phyloP scores from a whole-genome alignment of 2,329 filamentous ascomycete species.

The Leptographium radiaticola region DNA sequence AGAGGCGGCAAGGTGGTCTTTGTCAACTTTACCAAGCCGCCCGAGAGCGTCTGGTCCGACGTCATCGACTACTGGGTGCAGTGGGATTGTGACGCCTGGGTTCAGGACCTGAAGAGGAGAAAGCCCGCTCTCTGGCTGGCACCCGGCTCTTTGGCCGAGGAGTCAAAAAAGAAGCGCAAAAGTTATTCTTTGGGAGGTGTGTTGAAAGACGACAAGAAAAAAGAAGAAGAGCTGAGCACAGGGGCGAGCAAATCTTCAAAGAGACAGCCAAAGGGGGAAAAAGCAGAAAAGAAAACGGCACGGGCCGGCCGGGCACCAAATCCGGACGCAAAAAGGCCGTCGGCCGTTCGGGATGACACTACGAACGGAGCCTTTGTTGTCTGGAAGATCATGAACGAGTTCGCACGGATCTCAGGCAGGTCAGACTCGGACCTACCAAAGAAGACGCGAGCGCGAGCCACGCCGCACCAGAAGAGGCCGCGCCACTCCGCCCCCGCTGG shows the following conservation, averaged over 20 bases:
- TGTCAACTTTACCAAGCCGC: conserved; percentile 59
- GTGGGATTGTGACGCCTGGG: conserved; percentile 66
- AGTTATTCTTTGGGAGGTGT: conserved; percentile 14
- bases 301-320: background rate
- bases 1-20: conserved; percentile 57
- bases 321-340: conserved; percentile 21
- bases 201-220: conserved; percentile 1
- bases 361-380: conserved; percentile 30
- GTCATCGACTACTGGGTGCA: conserved; percentile 63
- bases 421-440: conserved; percentile 10
- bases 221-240: background rate
- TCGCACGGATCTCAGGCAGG: conserved; percentile 20
- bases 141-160: conserved; percentile 24
- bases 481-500: conserved; percentile 10
- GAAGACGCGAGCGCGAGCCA: background rate
- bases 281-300: background rate
- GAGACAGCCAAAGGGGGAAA: background rate
- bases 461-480: background rate
- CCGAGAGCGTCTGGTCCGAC: conserved; percentile 60
- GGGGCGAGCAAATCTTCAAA: background rate
- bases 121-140: conserved; percentile 48
- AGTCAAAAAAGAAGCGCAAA: conserved; percentile 23
- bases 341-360: conserved; percentile 32
- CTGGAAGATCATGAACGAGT: conserved; percentile 26
- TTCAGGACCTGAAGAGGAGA: conserved; percentile 45